phyloP scores from a whole-genome alignment of 306 rosid genomes.

The Cucurbita pepo region DNA sequence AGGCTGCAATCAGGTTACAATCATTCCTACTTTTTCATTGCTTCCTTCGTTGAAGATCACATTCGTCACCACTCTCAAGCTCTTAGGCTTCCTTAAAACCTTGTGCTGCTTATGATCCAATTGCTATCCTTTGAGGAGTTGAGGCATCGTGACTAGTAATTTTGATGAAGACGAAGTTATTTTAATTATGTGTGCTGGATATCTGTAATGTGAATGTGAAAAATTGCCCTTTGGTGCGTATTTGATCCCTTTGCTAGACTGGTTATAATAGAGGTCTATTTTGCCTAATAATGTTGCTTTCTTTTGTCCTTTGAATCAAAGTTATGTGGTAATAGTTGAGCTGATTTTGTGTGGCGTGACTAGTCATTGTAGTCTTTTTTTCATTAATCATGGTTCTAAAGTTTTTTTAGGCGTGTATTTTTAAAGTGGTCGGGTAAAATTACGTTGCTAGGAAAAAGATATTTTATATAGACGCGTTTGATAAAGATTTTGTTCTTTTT shows the following conservation, averaged over 20 bases:
- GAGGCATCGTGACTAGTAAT: background rate
- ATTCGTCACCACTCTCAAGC: slow-evolving; percentile 86
- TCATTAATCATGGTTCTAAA: too few relatives aligned
- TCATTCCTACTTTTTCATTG: slow-evolving; percentile 63
- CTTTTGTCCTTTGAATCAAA: background rate
- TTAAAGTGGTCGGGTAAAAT: too few relatives aligned
- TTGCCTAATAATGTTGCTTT: background rate
- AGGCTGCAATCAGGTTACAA: slow-evolving; percentile 74
- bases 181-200: background rate
- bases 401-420: too few relatives aligned
- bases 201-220: background rate
- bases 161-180: background rate
- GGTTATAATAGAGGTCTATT: background rate
- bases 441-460: too few relatives aligned
- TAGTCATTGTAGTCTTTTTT: too few relatives aligned
- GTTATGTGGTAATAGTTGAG: background rate
- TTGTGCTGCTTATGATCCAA: slow-evolving; percentile 7
- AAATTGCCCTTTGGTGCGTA: background rate
- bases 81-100: slow-evolving; percentile 24
- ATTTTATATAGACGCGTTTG: too few relatives aligned
- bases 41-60: slow-evolving; percentile 92
- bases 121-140: background rate
- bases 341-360: background rate
- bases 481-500: too few relatives aligned
- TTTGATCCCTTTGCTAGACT: background rate